Conservation (phyloP, 108 stramenopile species). For the Cyclotella baltica region DNA sequence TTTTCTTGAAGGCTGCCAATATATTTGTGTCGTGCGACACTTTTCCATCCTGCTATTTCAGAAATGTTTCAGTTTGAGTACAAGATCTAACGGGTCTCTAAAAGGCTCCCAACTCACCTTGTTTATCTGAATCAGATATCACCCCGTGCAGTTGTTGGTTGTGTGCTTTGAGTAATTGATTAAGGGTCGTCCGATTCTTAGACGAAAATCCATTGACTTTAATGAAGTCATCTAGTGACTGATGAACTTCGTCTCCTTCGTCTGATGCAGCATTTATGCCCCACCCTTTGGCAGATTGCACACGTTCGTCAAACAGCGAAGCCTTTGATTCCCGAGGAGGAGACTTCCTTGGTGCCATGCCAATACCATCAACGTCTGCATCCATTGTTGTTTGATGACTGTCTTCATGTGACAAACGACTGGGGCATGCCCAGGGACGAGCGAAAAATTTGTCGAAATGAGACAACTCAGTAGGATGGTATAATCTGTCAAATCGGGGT, state of each 20-base stretch:
- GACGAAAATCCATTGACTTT: slow-evolving; percentile 46
- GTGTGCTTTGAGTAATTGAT: slow-evolving; percentile 46
- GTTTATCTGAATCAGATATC: slow-evolving; percentile 5
- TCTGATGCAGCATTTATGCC: slow-evolving; percentile 10
- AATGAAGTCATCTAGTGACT: slow-evolving; percentile 45
- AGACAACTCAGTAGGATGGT: slow-evolving; percentile 52
- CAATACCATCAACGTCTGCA: slow-evolving; percentile 57
- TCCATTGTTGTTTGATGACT: slow-evolving; percentile 60
- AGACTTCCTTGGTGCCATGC: slow-evolving; percentile 30
- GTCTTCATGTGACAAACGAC: slow-evolving; percentile 75
- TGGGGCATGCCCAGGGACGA: slow-evolving; percentile 75
- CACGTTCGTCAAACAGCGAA: slow-evolving; percentile 49
- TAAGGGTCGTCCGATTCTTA: slow-evolving; percentile 39
- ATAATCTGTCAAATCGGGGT: slow-evolving; percentile 80
- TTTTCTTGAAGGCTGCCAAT: slow-evolving; percentile 48
- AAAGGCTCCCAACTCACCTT: neutral
- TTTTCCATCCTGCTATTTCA: slow-evolving; percentile 6
- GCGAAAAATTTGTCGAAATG: slow-evolving; percentile 74
- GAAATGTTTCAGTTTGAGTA: too few relatives aligned
- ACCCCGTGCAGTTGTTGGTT: neutral
- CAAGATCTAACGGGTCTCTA: neutral
- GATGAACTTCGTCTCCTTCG: slow-evolving; percentile 17
- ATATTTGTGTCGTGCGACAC: slow-evolving; percentile 14
- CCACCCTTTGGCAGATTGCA: slow-evolving; percentile 34
- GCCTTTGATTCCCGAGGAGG: slow-evolving; percentile 28